Conservation (phyloP, 169 alveolate genomes). For the Plasmodium gaboni region DNA sequence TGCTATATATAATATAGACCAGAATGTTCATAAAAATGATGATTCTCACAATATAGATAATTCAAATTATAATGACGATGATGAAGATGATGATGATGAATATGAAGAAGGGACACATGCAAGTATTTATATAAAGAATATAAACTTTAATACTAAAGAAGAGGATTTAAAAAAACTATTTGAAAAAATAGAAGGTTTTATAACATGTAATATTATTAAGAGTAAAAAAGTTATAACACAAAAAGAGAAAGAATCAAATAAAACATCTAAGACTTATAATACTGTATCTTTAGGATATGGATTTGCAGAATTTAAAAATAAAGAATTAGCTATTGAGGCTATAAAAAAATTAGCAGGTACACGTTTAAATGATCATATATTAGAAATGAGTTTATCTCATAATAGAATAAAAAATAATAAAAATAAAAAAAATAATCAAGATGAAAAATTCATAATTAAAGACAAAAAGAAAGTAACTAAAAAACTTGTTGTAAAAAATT, state of each 20-base stretch:
- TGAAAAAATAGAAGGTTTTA: conserved; percentile 81
- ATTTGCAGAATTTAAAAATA: conserved; percentile 91
- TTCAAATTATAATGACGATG: background rate
- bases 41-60: background rate
- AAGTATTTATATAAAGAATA: conserved; percentile 92
- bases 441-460: conserved; percentile 71
- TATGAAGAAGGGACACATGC: conserved; percentile 77
- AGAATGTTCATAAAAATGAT: background rate
- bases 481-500: conserved; percentile 93
- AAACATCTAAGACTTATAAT: conserved; percentile 22
- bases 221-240: conserved; percentile 79
- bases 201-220: conserved; percentile 83
- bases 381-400: conserved; percentile 83
- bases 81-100: conserved; percentile 65
- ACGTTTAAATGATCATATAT: conserved; percentile 79
- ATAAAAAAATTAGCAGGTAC: conserved; percentile 81
- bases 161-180: conserved; percentile 83
- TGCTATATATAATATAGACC: no score
- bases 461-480: conserved; percentile 81
- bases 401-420: conserved; percentile 74
- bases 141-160: conserved; percentile 91
- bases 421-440: conserved; percentile 12
- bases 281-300: conserved; percentile 92
- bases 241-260: conserved; percentile 38
- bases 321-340: conserved; percentile 83